Base-by-base conservation (phyloP, 257 asterid genomes). In the Dorcoceras hygrometricum region DNA sequence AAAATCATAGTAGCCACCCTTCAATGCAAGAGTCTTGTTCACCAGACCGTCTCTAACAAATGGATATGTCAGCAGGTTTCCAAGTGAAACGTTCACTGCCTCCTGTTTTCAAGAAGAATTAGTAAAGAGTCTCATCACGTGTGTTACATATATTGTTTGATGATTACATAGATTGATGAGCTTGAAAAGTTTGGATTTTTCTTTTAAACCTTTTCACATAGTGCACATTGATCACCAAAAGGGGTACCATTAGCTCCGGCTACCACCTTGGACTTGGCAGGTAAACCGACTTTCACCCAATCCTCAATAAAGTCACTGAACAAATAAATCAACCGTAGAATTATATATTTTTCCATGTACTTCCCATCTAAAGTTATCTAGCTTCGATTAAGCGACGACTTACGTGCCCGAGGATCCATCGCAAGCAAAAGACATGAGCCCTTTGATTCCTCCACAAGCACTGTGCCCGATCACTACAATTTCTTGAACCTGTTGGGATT, bases 391-490 rank as follows among this genome's bases (percentile, higher is more conserved):
- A 8, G 10, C 20, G 31, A 26, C 77, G 32, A 29, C 77, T 76
- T 78, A 89, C 98, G 98, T 93, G 68, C 75, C 63, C 36, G 82
- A 66, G 62, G 94, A 50, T 70, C 96, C 98, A 43, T 89, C 87
- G 7, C 55, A 84, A 7, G 91, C 75, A 73, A 93, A 80, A 74
- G 97, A 86, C 95, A 93, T 83, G 76, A 93, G 96, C 31, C 97
- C 98, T 79, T 93, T 93, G 66, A 93, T 93, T 24, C 97, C 98
- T 71, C 98, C 98, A 68, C 98, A 89, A 23, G 89, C 87, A 20
- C 98, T 93, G 85, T 93, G 98, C 20, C 98, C 98, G 73, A 93
- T 87, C 65, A 93, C 98, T 3, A 89, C 82, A 23, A 93, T 93
- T 73, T 84, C 82, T 81, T 77, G 69, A 59, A 92, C 96, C 96